Base-by-base conservation (phyloP, 192 early-diverging fungal species). In the Coemansia sp. region DNA sequence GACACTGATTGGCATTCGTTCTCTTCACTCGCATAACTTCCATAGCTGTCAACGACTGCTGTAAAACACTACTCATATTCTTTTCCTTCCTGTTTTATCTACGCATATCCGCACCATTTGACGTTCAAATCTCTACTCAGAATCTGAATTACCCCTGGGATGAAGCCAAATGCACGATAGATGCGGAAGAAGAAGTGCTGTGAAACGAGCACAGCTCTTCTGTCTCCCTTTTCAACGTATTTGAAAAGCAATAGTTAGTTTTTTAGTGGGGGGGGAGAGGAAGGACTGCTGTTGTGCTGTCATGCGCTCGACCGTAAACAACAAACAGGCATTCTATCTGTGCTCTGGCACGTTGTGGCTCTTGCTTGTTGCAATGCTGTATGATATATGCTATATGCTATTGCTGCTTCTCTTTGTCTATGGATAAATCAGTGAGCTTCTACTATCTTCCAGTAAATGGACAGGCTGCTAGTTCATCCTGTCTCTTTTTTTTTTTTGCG, bases 151-250 rank as follows among this genome's bases (percentile, higher is more conserved):
- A 6, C 51, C 26, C 3, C 26, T 8, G 51, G 51, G 51, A 54
- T 54, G 51, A 54, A 54, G 51, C 7, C 22, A 26, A 54, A 54
- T 54, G 51, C 12, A 21, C 21, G 10, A 9, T 21, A 54, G 51
- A 54, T 54, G 51, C 9, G 26, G 51, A 54, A 54, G 51, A 6
- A 54, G 51, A 22, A 49, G 19, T 54, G 26, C 51, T 54, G 21
- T 54, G 12, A 54, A 54, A 10, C 51, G 12, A 10, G 22, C 51
- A 54, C 47, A 49, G 6, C 7, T 54, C 51, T 22, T 21, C 12
- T 22, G n/a, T n/a, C n/a, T n/a, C n/a, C n/a, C 26, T 21, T 26
- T 26, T 21, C 51, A 54, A 26, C 6, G 51, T 49, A 6, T 21
- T 26, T 54, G 26, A 22, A 45, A 26, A 26, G 26, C 26, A 3